phyloP scores from a whole-genome alignment of 2,329 filamentous ascomycete species.

The Paraphoma sp. region DNA sequence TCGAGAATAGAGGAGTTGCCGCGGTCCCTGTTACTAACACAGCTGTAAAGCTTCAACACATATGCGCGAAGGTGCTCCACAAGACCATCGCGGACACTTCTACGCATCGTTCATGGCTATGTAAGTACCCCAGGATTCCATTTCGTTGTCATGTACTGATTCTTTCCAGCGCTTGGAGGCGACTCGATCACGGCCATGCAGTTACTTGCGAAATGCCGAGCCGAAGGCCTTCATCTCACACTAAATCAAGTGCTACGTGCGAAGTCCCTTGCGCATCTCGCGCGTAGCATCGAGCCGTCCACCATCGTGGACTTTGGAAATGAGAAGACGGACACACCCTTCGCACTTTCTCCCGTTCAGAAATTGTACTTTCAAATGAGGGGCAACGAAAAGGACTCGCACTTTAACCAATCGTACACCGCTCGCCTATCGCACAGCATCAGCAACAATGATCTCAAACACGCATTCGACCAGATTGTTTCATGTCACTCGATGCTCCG shows the following conservation, averaged over 20 bases:
- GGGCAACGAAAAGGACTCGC: conserved; percentile 38
- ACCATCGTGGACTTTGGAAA: conserved; percentile 8
- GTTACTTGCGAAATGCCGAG: conserved; percentile 37
- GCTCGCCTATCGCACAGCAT: conserved; percentile 43
- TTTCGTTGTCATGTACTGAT: too few species aligned
- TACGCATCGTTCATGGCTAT: conserved; percentile 36
- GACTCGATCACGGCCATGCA: conserved; percentile 45
- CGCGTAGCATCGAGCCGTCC: conserved; percentile 21
- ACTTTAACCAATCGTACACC: conserved; percentile 56
- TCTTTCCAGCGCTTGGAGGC: conserved; percentile 33
- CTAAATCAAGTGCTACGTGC: conserved; percentile 42
- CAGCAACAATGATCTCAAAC: conserved; percentile 26
- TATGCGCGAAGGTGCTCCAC: conserved; percentile 55
- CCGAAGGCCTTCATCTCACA: conserved; percentile 38
- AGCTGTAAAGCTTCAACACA: conserved; percentile 28
- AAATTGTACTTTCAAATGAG: conserved; percentile 50
- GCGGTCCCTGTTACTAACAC: conserved; percentile 17
- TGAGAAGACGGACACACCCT: conserved; percentile 40
- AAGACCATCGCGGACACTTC: conserved; percentile 36
- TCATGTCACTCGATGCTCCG: conserved; percentile 43
- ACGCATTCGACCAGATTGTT: conserved; percentile 31
- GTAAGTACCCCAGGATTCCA: conserved; percentile 28
- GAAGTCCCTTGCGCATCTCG: conserved; percentile 39
- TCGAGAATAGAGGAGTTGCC: conserved; percentile 35
- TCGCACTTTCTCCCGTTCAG: conserved; percentile 55